Evolutionary conservation across 179 eudicot species (phyloP).

Genomic region (Dionaea muscipula): DNA sequence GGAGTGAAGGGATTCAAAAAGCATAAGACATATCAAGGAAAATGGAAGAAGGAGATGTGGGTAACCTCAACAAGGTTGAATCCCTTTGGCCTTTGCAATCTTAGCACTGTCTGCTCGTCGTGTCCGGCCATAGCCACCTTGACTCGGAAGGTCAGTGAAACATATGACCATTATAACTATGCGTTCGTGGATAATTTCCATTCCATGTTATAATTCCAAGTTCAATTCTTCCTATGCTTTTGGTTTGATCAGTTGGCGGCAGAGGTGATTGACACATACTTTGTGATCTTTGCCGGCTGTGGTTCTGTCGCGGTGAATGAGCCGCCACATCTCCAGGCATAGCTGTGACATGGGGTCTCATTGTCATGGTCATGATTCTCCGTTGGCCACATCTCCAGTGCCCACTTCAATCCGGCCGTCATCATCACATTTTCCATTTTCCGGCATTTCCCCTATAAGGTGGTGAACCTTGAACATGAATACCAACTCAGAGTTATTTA

Average conservation of each 20-base stretch:
- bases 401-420: constrained; percentile 79
- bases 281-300: constrained; percentile 59
- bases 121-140: constrained; percentile 19
- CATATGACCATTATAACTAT: not conserved
- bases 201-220: not conserved
- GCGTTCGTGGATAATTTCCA: not conserved
- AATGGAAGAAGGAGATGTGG: constrained; percentile 21
- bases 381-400: constrained; percentile 77
- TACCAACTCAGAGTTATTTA: too few species aligned
- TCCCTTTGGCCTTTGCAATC: not conserved
- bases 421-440: constrained; percentile 50
- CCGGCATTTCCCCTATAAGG: constrained; percentile 39
- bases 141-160: constrained; percentile 26
- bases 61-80: not conserved
- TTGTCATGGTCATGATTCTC: constrained; percentile 68
- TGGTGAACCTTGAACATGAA: constrained; percentile 43
- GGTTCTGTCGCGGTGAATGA: constrained; percentile 56
- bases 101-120: constrained; percentile 15
- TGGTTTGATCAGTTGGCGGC: constrained; percentile 39
- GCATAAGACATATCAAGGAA: not conserved
- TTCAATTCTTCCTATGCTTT: not conserved
- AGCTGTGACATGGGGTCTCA: constrained; percentile 68
- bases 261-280: constrained; percentile 57
- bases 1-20: too few species aligned
- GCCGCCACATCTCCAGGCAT: constrained; percentile 56